A percentile compares a stretch with the other conserved stretches of the same genome.
Evolutionary conservation across 116 monocot genomes (phyloP).

Genomic region (Cymodocea nodosa): DNA sequence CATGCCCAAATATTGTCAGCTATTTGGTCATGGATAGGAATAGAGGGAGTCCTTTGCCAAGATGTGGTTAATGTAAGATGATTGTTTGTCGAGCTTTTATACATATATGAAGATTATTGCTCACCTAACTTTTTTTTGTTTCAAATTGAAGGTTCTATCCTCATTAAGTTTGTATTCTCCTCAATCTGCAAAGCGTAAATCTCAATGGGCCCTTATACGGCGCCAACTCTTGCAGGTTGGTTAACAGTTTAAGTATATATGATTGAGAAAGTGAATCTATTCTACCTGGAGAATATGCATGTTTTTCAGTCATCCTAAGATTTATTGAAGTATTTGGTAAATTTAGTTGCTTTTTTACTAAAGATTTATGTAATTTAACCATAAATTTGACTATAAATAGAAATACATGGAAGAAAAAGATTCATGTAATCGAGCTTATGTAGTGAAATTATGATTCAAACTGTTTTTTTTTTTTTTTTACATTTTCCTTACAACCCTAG

Average conservation of each 20-base stretch:
- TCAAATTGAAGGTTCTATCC: constrained; percentile 57
- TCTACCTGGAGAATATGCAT: background rate
- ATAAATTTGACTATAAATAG: too few relatives aligned
- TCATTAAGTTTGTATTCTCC: constrained; percentile 59
- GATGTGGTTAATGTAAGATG: constrained; percentile 71
- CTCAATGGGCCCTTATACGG: constrained; percentile 73
- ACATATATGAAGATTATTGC: background rate
- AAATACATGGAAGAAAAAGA: too few relatives aligned
- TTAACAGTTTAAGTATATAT: background rate
- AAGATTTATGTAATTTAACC: too few relatives aligned
- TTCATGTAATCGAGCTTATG: too few relatives aligned
- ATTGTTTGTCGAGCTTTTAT: background rate
- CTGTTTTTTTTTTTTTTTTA: too few relatives aligned
- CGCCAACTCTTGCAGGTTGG: constrained; percentile 87
- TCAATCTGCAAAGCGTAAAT: constrained; percentile 64
- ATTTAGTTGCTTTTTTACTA: too few relatives aligned
- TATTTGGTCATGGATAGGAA: constrained; percentile 87
- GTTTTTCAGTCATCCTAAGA: too few relatives aligned
- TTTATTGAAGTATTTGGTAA: too few relatives aligned
- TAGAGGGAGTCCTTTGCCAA: constrained; percentile 43
- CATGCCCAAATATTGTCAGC: constrained; percentile 71
- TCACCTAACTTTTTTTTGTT: constrained; percentile 5
- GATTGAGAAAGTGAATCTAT: background rate
- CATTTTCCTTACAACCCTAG: too few relatives aligned
- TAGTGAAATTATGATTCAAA: too few relatives aligned